Evolutionary conservation across 352 stramenopile species (phyloP).

Genomic region (Globisporangium parvum): DNA sequence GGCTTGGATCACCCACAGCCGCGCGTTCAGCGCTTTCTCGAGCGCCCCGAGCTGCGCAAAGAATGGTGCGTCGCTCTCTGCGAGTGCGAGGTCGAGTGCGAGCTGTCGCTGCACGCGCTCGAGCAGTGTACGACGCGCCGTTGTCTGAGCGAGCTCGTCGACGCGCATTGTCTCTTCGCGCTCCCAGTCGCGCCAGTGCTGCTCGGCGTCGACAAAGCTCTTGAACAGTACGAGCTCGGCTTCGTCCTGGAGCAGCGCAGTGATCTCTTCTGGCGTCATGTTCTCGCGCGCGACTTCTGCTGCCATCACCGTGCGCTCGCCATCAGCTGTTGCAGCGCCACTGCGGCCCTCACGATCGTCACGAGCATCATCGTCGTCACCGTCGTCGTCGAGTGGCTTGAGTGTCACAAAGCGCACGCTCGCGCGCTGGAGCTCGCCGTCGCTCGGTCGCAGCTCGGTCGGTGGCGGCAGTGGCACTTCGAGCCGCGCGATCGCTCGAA

Average conservation of each 20-base stretch:
- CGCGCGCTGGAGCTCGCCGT: conserved; percentile 32
- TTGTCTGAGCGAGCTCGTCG: conserved; percentile 29
- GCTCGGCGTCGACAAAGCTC: conserved; percentile 31
- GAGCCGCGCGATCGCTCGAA: conserved; percentile 22
- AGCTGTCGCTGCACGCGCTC: conserved; percentile 26
- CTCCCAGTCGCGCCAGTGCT: conserved; percentile 46
- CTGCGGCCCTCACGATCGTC: neutral
- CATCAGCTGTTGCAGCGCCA: neutral
- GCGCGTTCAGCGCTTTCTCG: conserved; percentile 39
- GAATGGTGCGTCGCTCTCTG: conserved; percentile 38
- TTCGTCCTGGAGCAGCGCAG: conserved; percentile 32
- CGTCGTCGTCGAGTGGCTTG: conserved; percentile 16
- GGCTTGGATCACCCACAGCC: conserved; percentile 49
- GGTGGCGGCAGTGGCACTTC: conserved; percentile 22
- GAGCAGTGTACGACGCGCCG: conserved; percentile 18
- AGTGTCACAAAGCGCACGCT: conserved; percentile 28
- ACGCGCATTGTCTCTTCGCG: conserved; percentile 28
- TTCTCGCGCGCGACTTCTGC: conserved; percentile 6
- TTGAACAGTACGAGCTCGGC: conserved; percentile 40
- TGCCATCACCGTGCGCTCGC: conserved; percentile 1
- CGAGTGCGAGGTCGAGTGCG: conserved; percentile 39
- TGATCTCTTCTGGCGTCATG: conserved; percentile 10
- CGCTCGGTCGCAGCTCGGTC: conserved; percentile 22
- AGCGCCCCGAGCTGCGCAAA: conserved; percentile 35
- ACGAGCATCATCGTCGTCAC: conserved; percentile 5